A percentile compares a stretch with the other conserved stretches of the same genome.
Conservation (phyloP, 345 rosid genomes). For the Xanthoceras sorbifolium region DNA sequence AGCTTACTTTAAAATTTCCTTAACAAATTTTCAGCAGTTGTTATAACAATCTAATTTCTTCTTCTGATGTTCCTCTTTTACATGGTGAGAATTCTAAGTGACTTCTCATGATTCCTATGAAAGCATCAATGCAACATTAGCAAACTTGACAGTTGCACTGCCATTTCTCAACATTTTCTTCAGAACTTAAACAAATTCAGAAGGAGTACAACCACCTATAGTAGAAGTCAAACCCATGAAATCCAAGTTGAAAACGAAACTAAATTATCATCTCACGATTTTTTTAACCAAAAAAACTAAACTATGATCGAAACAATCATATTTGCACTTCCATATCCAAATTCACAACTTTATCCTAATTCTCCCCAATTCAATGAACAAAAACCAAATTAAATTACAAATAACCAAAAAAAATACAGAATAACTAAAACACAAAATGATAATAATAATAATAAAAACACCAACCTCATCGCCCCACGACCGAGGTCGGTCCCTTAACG, state of each 20-base stretch:
- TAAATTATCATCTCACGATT: background rate
- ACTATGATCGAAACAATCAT: background rate
- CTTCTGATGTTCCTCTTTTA: background rate
- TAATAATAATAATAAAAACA: conserved; percentile 11
- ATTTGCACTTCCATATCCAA: conserved; percentile 15
- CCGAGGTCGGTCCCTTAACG: conserved; percentile 76
- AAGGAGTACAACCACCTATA: background rate
- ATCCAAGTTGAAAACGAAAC: conserved; percentile 10
- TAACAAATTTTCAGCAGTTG: background rate
- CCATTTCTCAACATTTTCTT: conserved; percentile 17
- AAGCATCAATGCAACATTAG: background rate
- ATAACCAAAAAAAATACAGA: conserved; percentile 1
- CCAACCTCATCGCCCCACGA: conserved; percentile 99
- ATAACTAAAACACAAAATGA: conserved; percentile 8
- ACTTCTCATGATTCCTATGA: background rate
- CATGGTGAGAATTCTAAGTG: background rate
- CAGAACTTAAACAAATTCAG: conserved; percentile 1
- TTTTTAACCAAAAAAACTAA: background rate
- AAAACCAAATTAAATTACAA: conserved; percentile 15
- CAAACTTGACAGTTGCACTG: conserved; percentile 7
- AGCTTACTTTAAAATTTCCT: background rate
- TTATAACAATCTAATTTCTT: background rate
- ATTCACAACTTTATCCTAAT: background rate
- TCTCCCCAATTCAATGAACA: conserved; percentile 8
- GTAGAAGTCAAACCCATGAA: background rate